A percentile compares a stretch with the other conserved stretches of the same genome.
Conservation (phyloP, 2,329 filamentous ascomycete genomes). For the Claviceps humidiphila region DNA sequence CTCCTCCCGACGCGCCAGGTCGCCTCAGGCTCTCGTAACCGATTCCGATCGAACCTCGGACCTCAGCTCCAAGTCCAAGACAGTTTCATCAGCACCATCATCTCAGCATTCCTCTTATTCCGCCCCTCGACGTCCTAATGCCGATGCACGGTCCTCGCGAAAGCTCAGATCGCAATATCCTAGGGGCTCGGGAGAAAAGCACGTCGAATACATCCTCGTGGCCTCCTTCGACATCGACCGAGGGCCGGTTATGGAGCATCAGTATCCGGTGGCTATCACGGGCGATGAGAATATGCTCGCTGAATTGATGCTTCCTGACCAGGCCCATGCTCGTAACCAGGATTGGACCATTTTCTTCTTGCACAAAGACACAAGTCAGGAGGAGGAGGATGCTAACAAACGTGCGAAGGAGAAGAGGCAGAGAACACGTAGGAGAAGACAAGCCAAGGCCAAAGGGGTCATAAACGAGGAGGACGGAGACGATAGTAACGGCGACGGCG, state of each 20-base stretch:
- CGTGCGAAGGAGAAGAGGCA: conserved; percentile 41
- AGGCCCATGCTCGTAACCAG: conserved; percentile 85
- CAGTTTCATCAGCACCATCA: conserved; percentile 45
- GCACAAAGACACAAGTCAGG: conserved; percentile 81
- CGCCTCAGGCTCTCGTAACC: conserved; percentile 37
- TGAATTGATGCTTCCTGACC: conserved; percentile 95
- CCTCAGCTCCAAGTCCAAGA: conserved; percentile 46
- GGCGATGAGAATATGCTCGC: conserved; percentile 97
- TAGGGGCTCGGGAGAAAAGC: conserved; percentile 63
- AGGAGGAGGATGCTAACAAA: conserved; percentile 65
- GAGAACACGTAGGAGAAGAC: conserved; percentile 36
- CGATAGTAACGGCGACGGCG: not conserved
- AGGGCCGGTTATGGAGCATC: conserved; percentile 95
- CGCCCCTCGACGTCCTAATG: conserved; percentile 34
- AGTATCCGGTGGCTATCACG: conserved; percentile 88
- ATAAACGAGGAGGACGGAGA: conserved; percentile 24
- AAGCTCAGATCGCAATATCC: conserved; percentile 64
- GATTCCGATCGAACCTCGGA: conserved; percentile 45
- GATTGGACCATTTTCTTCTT: conserved; percentile 99
- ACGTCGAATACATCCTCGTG: conserved; percentile 97
- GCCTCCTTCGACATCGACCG: conserved; percentile 95
- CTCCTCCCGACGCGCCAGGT: conserved; percentile 38
- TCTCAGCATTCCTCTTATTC: conserved; percentile 50
- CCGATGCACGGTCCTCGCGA: conserved; percentile 36
- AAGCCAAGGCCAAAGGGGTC: conserved; percentile 36